These are phyloP conservation scores for Ascoidea rubescens DNA, from an alignment of 805 yeast species.

Conservation along the genomic window DNA sequence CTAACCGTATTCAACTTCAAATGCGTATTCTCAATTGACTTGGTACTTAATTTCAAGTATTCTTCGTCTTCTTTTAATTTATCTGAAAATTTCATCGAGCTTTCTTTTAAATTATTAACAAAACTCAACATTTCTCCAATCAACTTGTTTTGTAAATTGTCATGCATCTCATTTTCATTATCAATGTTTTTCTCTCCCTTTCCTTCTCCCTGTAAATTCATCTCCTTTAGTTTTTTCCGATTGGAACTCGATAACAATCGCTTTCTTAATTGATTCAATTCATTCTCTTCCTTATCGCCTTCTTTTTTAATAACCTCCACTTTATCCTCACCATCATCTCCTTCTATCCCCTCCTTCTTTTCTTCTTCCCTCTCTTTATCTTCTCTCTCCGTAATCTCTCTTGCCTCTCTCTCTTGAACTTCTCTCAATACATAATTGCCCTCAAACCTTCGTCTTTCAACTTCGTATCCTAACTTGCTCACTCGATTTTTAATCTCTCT, in stretches of 20 bases:
- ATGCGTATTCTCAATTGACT: background rate
- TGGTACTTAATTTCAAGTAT: no score
- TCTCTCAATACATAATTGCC: background rate
- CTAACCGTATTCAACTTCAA: no score
- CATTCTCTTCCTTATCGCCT: background rate
- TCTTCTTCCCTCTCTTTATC: background rate
- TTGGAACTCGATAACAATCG: background rate
- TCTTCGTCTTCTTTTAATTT: background rate
- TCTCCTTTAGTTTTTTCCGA: background rate
- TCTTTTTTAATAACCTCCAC: background rate
- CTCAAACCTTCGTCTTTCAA: background rate
- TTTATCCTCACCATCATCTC: background rate
- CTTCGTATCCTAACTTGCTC: background rate
- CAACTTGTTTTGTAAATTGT: background rate
- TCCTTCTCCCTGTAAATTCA: background rate
- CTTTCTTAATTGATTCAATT: background rate
- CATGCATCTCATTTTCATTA: background rate
- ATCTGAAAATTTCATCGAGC: background rate
- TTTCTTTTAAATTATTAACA: background rate
- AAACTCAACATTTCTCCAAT: background rate
- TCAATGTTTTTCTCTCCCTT: background rate
- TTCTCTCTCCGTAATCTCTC: background rate
- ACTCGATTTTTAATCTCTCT: background rate
- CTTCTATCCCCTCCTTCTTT: background rate
- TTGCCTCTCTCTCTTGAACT: background rate